Conservation (phyloP, 2,329 filamentous ascomycete genomes). For the Colletotrichum lini region DNA sequence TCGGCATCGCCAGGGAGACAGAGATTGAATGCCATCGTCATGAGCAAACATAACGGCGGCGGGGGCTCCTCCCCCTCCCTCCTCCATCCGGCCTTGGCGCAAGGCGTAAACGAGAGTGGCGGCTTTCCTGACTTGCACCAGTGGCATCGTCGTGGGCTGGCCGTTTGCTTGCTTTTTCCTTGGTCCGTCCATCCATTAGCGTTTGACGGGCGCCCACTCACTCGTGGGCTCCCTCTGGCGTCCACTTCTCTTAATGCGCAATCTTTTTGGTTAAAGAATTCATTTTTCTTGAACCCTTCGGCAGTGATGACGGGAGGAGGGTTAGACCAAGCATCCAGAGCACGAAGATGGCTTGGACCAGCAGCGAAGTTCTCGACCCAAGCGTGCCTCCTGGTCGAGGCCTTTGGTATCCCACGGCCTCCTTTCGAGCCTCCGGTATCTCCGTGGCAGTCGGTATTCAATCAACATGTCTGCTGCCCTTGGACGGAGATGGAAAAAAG, state of each 20-base stretch:
- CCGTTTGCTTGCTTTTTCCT: constrained; percentile 35
- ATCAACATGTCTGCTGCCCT: not conserved
- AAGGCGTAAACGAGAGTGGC: constrained; percentile 14
- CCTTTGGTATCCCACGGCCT: constrained; percentile 9
- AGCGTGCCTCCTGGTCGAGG: not conserved
- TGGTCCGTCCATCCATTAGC: constrained; percentile 22
- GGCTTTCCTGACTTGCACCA: constrained; percentile 30
- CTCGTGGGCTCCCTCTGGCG: constrained; percentile 7
- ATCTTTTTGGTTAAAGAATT: too few species aligned
- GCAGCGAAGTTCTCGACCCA: constrained; percentile 2
- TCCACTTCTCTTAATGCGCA: constrained; percentile 11
- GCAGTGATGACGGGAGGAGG: not conserved
- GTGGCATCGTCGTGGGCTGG: constrained; percentile 27
- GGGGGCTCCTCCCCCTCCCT: not conserved
- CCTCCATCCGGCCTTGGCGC: constrained; percentile 17
- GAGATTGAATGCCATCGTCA: constrained; percentile 8
- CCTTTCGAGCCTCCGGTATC: not conserved
- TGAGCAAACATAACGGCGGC: constrained; percentile 12
- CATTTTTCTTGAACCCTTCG: constrained; percentile 2
- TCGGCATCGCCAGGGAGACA: constrained; percentile 1
- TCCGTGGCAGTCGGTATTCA: not conserved
- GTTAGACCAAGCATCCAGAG: not conserved
- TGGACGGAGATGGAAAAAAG: not conserved
- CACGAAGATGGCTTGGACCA: constrained; percentile 6
- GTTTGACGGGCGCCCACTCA: constrained; percentile 6